Conservation (phyloP, 139 green algal genomes). For the Closterium sp. region DNA sequence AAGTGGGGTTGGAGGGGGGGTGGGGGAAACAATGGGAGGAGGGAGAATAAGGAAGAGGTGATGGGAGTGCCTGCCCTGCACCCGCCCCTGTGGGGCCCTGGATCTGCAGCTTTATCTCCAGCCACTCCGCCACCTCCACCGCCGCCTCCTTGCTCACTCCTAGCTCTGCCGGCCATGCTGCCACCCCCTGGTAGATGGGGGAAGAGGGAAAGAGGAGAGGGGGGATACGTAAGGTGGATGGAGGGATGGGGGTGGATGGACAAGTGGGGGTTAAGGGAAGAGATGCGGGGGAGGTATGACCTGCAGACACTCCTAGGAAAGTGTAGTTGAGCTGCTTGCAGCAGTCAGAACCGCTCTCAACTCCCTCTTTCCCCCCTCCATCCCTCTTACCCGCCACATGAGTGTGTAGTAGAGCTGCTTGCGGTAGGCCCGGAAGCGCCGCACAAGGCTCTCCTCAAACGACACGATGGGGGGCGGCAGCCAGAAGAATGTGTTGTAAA, state of each 20-base stretch:
- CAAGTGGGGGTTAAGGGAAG: background rate
- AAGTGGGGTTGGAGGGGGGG: no score
- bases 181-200: background rate
- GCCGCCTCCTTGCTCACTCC: background rate
- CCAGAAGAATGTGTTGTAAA: background rate
- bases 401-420: background rate
- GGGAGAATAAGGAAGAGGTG: background rate
- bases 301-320: no score
- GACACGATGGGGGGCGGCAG: background rate
- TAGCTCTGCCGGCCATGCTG: background rate
- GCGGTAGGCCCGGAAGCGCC: background rate
- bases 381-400: background rate
- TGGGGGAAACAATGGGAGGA: no score
- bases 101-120: background rate
- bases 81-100: background rate
- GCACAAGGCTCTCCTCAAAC: background rate
- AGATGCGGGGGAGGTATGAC: no score
- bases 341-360: background rate
- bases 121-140: background rate
- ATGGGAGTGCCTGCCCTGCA: no score
- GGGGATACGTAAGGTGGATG: no score
- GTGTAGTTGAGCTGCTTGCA: background rate
- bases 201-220: no score
- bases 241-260: background rate
- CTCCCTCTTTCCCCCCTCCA: no score